phyloP scores from a whole-genome alignment of 805 yeast genomes.

The Maudiozyma pseudohumilis region DNA sequence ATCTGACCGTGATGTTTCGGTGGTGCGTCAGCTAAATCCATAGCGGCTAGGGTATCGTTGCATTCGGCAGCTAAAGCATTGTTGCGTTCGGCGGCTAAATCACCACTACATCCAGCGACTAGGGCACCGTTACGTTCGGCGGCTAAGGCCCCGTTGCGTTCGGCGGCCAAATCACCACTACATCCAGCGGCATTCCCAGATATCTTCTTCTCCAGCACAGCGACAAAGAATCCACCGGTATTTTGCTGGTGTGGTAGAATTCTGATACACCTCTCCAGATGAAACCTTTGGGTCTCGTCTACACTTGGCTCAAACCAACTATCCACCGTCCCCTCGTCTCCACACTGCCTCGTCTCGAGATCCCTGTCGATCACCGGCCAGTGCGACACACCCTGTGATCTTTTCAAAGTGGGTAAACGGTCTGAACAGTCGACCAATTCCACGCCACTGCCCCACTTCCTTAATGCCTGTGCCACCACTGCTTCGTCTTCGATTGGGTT shows the following conservation, averaged over 20 bases:
- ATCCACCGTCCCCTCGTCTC: constrained; percentile 36
- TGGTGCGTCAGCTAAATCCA: not conserved
- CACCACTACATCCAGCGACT: no score
- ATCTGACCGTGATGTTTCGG: constrained; percentile 14
- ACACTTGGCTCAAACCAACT: constrained; percentile 73
- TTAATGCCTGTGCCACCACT: constrained; percentile 87
- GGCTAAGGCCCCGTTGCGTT: no score
- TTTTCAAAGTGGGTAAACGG: constrained; percentile 64
- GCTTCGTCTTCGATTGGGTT: constrained; percentile 97
- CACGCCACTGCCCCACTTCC: constrained; percentile 62
- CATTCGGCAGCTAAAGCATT: no score
- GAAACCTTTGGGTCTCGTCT: constrained; percentile 54
- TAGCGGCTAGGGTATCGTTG: not conserved
- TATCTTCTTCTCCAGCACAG: constrained; percentile 81
- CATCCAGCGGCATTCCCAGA: not conserved
- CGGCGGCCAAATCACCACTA: no score
- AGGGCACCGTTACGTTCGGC: no score
- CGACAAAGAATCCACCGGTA: constrained; percentile 95
- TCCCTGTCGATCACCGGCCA: constrained; percentile 88
- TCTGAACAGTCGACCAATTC: constrained; percentile 60
- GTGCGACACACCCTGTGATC: constrained; percentile 61
- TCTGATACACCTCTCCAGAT: constrained; percentile 74
- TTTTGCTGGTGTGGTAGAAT: constrained; percentile 96
- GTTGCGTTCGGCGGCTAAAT: no score
- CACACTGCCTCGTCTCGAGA: constrained; percentile 46